Evolutionary conservation across 192 early-diverging fungal genomes (phyloP).

Genomic region (Paraglomus brasilianum): DNA sequence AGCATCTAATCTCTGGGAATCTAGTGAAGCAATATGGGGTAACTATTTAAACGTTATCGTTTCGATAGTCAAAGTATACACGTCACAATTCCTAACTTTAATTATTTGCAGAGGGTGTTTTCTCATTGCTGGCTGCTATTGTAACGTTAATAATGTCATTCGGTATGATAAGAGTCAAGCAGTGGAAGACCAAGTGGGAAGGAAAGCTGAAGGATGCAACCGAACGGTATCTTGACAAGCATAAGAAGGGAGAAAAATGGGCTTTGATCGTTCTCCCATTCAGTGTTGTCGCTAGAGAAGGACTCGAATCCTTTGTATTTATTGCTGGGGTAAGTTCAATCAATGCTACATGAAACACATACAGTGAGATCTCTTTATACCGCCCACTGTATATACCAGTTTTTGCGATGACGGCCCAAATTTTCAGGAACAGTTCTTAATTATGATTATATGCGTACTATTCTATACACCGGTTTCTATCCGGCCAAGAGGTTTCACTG

Average conservation of each 20-base stretch:
- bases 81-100: slow-evolving; percentile 29
- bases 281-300: slow-evolving; percentile 83
- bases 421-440: too few species aligned
- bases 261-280: slow-evolving; percentile 84
- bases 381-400: too few species aligned
- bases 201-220: slow-evolving; percentile 55
- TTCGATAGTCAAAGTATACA: too few species aligned
- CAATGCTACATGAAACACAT: not conserved
- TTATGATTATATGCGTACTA: too few species aligned
- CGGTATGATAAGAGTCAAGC: slow-evolving; percentile 72
- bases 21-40: slow-evolving; percentile 15
- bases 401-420: too few species aligned
- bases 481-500: too few species aligned
- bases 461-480: not conserved
- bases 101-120: slow-evolving; percentile 64
- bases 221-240: slow-evolving; percentile 37
- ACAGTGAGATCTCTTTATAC: too few species aligned
- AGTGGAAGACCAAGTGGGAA: slow-evolving; percentile 80
- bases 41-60: not conserved
- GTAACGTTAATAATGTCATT: slow-evolving; percentile 82
- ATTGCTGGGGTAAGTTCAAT: slow-evolving; percentile 71
- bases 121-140: slow-evolving; percentile 72
- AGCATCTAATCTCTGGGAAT: slow-evolving; percentile 46
- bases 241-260: slow-evolving; percentile 50
- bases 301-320: slow-evolving; percentile 87